phyloP scores from a whole-genome alignment of 106 monocot genomes.

The Dioscorea dumetorum region DNA sequence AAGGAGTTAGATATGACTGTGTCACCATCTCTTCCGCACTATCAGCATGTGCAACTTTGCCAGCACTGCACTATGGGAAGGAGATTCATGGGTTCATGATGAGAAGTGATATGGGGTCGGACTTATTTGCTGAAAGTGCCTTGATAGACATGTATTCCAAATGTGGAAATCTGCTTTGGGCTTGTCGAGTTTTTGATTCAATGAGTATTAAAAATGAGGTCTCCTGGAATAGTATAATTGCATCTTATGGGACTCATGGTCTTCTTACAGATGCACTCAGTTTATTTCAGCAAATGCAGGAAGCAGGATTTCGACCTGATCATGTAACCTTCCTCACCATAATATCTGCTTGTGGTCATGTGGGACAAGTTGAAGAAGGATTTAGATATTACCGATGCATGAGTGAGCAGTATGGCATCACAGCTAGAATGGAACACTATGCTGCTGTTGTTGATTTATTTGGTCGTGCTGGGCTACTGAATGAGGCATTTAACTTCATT shows the following conservation, averaged over 20 bases:
- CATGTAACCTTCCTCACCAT: constrained; percentile 86
- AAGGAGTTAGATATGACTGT: constrained; percentile 58
- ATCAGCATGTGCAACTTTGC: constrained; percentile 70
- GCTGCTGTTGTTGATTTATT: constrained; percentile 85
- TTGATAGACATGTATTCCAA: constrained; percentile 92
- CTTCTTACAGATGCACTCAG: constrained; percentile 40
- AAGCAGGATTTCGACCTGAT: constrained; percentile 58
- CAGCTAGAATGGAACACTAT: constrained; percentile 76
- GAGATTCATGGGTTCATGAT: constrained; percentile 78
- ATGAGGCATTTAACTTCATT: constrained; percentile 57
- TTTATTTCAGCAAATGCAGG: constrained; percentile 64
- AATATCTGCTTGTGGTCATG: constrained; percentile 82
- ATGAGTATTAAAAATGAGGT: constrained; percentile 74
- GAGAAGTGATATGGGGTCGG: constrained; percentile 28
- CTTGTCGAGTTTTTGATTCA: constrained; percentile 56
- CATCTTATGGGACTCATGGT: constrained; percentile 79
- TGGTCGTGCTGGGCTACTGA: constrained; percentile 57
- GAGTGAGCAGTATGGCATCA: constrained; percentile 43
- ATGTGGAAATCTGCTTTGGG: constrained; percentile 59
- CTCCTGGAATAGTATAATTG: constrained; percentile 95
- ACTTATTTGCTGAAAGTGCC: constrained; percentile 68
- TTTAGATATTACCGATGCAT: constrained; percentile 45
- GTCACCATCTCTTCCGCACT: constrained; percentile 65
- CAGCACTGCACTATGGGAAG: constrained; percentile 66
- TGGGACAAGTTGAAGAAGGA: constrained; percentile 62